Evolutionary conservation across 2,329 filamentous ascomycete genomes (phyloP).

Genomic region (Colletotrichum horii): DNA sequence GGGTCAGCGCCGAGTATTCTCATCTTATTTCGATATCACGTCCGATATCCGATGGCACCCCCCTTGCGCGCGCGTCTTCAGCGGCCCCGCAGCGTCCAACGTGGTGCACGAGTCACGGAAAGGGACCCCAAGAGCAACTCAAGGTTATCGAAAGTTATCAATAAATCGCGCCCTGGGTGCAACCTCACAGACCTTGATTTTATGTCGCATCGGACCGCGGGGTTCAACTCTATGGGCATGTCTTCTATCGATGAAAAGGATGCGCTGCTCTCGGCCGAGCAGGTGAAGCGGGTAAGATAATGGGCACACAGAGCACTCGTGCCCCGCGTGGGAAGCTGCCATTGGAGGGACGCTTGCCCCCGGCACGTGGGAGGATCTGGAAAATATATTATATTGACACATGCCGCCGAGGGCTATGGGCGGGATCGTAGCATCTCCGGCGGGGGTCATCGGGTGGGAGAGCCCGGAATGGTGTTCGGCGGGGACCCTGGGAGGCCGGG

Average conservation of each 20-base stretch:
- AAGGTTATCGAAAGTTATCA: constrained; percentile 5
- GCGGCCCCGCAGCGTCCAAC: neutral
- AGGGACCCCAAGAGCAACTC: neutral
- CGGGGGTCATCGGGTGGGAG: constrained; percentile 7
- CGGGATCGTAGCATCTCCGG: constrained; percentile 16
- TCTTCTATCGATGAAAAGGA: neutral
- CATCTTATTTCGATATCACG: constrained; percentile 2
- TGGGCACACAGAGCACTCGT: neutral
- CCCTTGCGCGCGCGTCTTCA: neutral
- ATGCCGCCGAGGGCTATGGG: constrained; percentile 7
- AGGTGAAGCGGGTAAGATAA: neutral
- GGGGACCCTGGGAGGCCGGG: neutral
- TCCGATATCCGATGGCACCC: neutral
- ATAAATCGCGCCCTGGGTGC: neutral
- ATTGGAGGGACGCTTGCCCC: neutral
- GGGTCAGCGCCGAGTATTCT: neutral
- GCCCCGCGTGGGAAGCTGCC: neutral
- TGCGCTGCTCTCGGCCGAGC: neutral
- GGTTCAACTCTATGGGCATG: neutral
- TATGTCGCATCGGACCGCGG: constrained; percentile 10
- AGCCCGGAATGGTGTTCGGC: constrained; percentile 8
- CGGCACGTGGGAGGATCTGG: neutral
- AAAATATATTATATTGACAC: neutral
- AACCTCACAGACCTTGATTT: neutral
- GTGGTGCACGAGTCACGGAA: constrained; percentile 13